Evolutionary conservation across 164 flowering plant genomes (phyloP), one percentile per base, ranked within the genome.

Genomic region (Vitis riparia): DNA sequence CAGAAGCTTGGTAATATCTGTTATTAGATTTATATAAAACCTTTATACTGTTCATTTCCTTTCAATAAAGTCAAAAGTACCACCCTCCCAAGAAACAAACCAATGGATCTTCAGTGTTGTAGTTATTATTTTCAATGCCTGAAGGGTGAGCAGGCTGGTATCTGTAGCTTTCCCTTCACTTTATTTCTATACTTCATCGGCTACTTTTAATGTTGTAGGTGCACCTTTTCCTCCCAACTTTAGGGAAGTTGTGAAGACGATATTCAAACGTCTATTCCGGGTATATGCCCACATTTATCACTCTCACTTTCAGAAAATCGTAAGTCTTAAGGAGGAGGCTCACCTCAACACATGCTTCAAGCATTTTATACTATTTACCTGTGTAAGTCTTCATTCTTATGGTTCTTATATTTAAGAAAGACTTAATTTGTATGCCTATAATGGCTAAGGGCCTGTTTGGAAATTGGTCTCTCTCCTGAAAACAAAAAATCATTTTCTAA

Each of bases 291-390:
- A 95, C 78, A 91, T 95, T 19, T 95, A 95, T 63, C 97, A 95
- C 64, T 89, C 99, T 44, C 99, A 95, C 80, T 95, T 95, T 77
- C 97, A 91, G 85, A 93, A 91, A 80, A 95, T 95, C 77, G 98
- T 95, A 77, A 88, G 91, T 81, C 93, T 95, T 11, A 91, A 93
- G 79, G 99, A 95, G 84, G 99, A 95, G 76, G 99, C 99, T 60
- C 99, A 95, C 84, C 82, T 95, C 57, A 95, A 95, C 71, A 96
- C 99, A 55, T 96, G 99, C 87, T 96, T 96, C 92, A 96, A 96
- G 87, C 99, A 96, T 86, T 96, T 96, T 78, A 93, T 96, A 74
- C 84, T 96, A 11, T 96, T 96, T 72, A 93, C 99, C 32, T 83
- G 83, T 85, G 98, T 93, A 87, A 93, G 98, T 76, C 14, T 62